Conservation (phyloP, 129 eudicot species). For the Tagetes erecta region DNA sequence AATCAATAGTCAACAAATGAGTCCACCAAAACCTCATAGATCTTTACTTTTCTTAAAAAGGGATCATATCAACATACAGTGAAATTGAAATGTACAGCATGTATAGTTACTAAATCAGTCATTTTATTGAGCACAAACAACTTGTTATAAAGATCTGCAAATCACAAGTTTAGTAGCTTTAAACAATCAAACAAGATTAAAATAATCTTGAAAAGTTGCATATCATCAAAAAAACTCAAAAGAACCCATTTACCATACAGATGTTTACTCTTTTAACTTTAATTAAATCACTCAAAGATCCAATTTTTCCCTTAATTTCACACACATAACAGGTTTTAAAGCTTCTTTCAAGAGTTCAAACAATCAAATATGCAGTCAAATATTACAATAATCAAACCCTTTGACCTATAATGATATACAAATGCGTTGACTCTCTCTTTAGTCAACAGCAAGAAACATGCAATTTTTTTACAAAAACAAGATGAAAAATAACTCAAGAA, state of each 20-base stretch:
- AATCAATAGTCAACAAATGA: conserved; percentile 42
- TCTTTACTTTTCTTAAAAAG: conserved; percentile 29
- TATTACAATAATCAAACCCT: neutral
- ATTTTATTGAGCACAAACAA: conserved; percentile 12
- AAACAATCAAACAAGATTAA: neutral
- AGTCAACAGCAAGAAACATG: conserved; percentile 22
- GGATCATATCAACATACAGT: conserved; percentile 9
- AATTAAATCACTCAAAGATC: conserved; percentile 2
- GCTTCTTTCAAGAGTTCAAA: conserved; percentile 20
- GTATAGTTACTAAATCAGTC: conserved; percentile 25
- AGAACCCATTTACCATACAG: neutral
- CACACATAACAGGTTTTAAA: conserved; percentile 11
- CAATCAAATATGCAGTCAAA: conserved; percentile 10
- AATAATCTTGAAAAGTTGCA: neutral
- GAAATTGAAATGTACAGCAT: conserved; percentile 29
- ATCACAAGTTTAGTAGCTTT: conserved; percentile 17
- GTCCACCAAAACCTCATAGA: conserved; percentile 32
- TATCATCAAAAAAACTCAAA: conserved; percentile 2
- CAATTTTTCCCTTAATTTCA: neutral
- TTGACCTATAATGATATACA: neutral
- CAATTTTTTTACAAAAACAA: neutral
- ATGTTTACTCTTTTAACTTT: neutral
- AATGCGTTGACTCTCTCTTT: neutral
- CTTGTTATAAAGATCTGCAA: conserved; percentile 14
- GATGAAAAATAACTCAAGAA: neutral